These are phyloP conservation scores for Salicornia ramosissima DNA, from an alignment of 148 eudicot genomes.

Conservation along the genomic window DNA sequence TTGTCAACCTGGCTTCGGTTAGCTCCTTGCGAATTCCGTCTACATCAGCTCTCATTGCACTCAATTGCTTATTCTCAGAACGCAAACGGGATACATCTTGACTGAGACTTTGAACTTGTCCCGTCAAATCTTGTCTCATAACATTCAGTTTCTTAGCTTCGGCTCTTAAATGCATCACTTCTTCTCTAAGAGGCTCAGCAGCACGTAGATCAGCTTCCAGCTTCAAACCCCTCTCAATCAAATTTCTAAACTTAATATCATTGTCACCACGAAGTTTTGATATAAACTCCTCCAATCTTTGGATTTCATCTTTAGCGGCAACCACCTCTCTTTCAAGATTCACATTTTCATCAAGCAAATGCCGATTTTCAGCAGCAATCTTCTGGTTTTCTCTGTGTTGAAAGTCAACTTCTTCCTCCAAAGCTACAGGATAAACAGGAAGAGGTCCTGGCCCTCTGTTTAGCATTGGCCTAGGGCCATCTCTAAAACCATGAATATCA, in stretches of 20 bases:
- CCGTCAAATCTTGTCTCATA: constrained; percentile 50
- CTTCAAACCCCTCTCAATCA: constrained; percentile 60
- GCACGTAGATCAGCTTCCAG: constrained; percentile 72
- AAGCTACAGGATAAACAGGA: constrained; percentile 55
- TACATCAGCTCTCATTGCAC: constrained; percentile 53
- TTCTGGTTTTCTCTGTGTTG: constrained; percentile 65
- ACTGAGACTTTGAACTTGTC: constrained; percentile 58
- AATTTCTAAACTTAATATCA: constrained; percentile 51
- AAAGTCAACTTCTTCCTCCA: constrained; percentile 81
- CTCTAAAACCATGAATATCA: constrained; percentile 46
- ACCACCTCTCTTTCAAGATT: constrained; percentile 65
- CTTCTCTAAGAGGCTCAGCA: constrained; percentile 61
- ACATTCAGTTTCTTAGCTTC: constrained; percentile 61
- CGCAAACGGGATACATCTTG: constrained; percentile 49
- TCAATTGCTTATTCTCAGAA: constrained; percentile 60
- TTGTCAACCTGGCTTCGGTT: constrained; percentile 63
- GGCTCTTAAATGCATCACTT: constrained; percentile 56
- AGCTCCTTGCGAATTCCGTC: constrained; percentile 69
- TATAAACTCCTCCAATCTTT: constrained; percentile 55
- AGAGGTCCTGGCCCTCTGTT: constrained; percentile 54
- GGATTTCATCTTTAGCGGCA: constrained; percentile 68
- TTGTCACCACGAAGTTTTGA: constrained; percentile 55
- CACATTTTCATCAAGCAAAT: constrained; percentile 59
- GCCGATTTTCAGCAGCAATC: constrained; percentile 63
- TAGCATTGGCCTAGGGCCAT: constrained; percentile 44